Base-by-base conservation (phyloP, 2,329 filamentous ascomycete genomes). In the Lasiodiplodia sp. region DNA sequence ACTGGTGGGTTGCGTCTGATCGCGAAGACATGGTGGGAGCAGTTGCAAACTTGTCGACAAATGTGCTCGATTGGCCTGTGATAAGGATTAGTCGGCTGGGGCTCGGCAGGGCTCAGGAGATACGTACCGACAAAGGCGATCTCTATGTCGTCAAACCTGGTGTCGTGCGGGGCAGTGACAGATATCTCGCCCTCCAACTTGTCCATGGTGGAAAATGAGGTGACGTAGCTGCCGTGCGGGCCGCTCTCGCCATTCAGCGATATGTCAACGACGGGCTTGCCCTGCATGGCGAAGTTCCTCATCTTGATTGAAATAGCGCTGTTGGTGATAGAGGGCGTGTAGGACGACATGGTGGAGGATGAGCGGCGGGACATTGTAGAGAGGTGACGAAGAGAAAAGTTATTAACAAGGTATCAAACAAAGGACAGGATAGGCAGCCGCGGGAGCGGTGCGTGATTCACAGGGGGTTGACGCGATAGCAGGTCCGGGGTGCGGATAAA, bases 1-100 rank as follows among this genome's bases (percentile, higher is more conserved):
- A 91, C 21, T 84, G 85, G 69, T 90, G 88, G 58, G 81, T 83
- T 25, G 87, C 86, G 70, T 87, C 86, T 23, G 84, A 84, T 18
- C 85, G 83, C 55, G 85, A 85, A 21, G 84, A 83, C 63, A 87
- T 81, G 38, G 86, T 82, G 4, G 86, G 82, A 6, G 85, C 80
- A 3, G 83, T 80, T 3, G 83, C 83, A 52, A 87, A 78, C 65
- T 84, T 85, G 73, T 90, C 88, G 34, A 90, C 84, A 31, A 79
- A 84, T 3, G 85, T 86, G 40, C 69, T 82, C 81, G 37, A 83
- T 82, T 4, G 81, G 52, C 87, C 85, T 87, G 73, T 23, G 37
- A 18, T 49, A 44, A 47, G 21, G 25, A 23, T 25, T 12, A 31
- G 28, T 25, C 5, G 3, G 40, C 8, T 16, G 23, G 25, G 28